Evolutionary conservation across 2,329 filamentous ascomycete species (phyloP).

Genomic region (Chrysosporium keratinophilum): DNA sequence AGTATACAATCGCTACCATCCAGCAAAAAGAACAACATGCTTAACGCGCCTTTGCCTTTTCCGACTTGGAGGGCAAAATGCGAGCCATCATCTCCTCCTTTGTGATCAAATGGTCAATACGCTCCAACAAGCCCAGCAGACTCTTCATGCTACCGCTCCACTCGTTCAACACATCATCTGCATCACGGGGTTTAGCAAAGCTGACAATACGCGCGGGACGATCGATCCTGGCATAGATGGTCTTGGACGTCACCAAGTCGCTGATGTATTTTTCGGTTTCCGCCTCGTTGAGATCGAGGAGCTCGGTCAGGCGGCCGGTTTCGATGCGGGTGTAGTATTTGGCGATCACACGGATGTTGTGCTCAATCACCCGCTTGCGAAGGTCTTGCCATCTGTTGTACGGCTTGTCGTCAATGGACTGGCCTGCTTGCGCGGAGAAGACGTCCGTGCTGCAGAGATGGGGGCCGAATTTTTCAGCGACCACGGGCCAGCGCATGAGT

Average conservation of each 20-base stretch:
- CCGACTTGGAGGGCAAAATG: conserved; percentile 56
- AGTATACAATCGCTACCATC: conserved; percentile 3
- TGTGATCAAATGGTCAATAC: conserved; percentile 95
- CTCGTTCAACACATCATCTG: conserved; percentile 93
- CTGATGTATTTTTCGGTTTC: conserved; percentile 99
- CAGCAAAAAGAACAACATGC: not conserved
- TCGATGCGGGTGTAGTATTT: conserved; percentile 98
- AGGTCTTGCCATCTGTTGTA: conserved; percentile 84
- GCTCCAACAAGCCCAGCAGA: conserved; percentile 69
- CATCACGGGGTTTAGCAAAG: conserved; percentile 89
- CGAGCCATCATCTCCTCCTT: conserved; percentile 99
- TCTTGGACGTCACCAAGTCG: conserved; percentile 93
- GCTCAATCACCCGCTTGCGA: conserved; percentile 96
- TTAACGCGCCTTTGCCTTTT: conserved; percentile 32
- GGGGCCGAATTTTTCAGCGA: conserved; percentile 76
- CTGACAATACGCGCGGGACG: conserved; percentile 82
- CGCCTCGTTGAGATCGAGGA: conserved; percentile 84
- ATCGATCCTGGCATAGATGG: conserved; percentile 95
- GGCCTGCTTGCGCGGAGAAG: conserved; percentile 56
- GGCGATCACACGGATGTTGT: conserved; percentile 93
- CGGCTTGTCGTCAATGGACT: conserved; percentile 62
- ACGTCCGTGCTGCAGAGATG: conserved; percentile 84
- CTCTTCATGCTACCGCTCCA: conserved; percentile 99
- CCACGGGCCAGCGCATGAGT: conserved; percentile 96
- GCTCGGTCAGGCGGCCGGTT: conserved; percentile 77